Evolutionary conservation across 163 green algal genomes (phyloP), one percentile per base, ranked within the genome.

Genomic region (Scenedesmus sp.): DNA sequence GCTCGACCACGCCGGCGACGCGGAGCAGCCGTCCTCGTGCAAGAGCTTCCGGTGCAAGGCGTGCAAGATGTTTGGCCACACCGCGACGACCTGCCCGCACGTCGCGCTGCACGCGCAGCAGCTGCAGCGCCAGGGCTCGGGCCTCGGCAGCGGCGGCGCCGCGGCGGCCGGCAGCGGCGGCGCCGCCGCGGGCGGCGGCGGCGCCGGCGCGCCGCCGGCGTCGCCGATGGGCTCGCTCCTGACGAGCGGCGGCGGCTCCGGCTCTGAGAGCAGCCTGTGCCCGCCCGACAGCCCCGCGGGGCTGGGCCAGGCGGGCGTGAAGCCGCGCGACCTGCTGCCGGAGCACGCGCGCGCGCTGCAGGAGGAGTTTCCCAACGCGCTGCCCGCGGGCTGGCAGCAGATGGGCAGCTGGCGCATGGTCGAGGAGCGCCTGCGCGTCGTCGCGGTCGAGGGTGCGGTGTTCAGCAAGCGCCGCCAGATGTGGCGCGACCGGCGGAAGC

Each of bases 381-480:
- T 77, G 53, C 69, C 69, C 14, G 36, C 69, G 14, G 69, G 69
- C 54, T 77, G 69, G 69, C 69, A 77, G 54, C 33, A 57, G 33
- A 77, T 77, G 69, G 69, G 29, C 26, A 67, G 53, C 33, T 77
- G 69, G 69, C 53, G 69, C 11, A 77, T 77, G 69, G 69, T 77
- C n/a, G 69, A 77, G 54, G 69, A 77, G 54, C 69, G 69, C 4
- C 50, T 77, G 53, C 34, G 69, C 2, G 69, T 77, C 44, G 69
- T 77, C 17, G 69, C 69, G 1, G 69, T 77, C 2, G 69, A 77
- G 69, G 69, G 69, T 14, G 69, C 69, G 9, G 69, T 77, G n/a
- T 77, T 77, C 69, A 77, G 69, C 69, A 77, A 77, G 69, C 69
- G 69, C 5, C n/a, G 69, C 13, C 69, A 77, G 69, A 77, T 77